Base-by-base conservation (phyloP, 2,329 filamentous ascomycete species). In the Massarina eburnea region DNA sequence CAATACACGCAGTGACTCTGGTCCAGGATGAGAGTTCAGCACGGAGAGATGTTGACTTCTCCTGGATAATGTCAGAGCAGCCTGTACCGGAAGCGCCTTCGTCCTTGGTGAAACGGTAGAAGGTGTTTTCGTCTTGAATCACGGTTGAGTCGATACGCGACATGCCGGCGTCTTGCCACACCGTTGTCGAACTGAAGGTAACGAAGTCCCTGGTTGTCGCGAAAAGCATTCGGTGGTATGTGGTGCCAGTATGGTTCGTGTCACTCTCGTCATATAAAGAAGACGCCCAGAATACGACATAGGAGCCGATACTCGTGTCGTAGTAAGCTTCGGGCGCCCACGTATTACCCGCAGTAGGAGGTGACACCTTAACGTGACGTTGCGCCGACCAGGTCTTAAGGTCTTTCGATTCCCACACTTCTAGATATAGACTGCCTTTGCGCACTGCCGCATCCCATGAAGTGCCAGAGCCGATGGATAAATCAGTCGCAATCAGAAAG, bases 41-140 rank as follows among this genome's bases (percentile, higher is more conserved):
- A 3, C 72, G 71, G 3, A 81, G 59, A 1, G 62, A 66, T 1
- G 61, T 45, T 0, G 77, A 78, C 24, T 71, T 71, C 51, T 81
- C 78, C 47, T 81, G 72, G 17, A 81, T 80, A 19, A 81, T 80
- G 34, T 81, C 79, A 2, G 64, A 67, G 54, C 79, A 81, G 1
- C 78, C 78, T 0, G 77, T 80, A 1, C 62, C 67, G 4, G 62
- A 69, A 2, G 70, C 75, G 0, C 76, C 77, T 44, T 81, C 78
- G 33, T 81, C 78, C 46, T 81, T 81, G 15, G 77, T 80, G 55
- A 81, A 81, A 8, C 79, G 76, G 54, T 79, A 77, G 57, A 76
- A 80, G 0, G 59, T 61, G 9, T 60, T 58, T 1, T 67, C 68
- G 0, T 70, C 70, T 41, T 76, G 66, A 12, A 80, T 56, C 0